A percentile compares a stretch with the other conserved stretches of the same genome.
These are phyloP conservation scores for Hymenoscyphus occultus DNA, from an alignment of 2,329 filamentous ascomycete species.

Conservation along the genomic window DNA sequence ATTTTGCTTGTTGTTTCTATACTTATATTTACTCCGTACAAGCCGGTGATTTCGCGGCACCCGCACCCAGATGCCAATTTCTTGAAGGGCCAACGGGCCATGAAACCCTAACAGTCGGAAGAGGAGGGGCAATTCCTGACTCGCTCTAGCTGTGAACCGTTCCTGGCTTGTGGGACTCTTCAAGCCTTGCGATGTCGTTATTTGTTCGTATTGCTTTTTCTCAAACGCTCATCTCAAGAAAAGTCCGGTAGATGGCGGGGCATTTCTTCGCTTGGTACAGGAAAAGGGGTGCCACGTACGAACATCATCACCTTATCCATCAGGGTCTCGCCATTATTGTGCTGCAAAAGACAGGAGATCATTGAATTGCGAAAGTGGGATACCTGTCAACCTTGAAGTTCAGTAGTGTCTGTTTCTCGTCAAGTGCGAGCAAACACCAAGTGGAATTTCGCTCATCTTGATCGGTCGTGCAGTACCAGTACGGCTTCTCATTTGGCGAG, in stretches of 20 bases:
- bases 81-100: neutral
- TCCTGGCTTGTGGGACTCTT: slow-evolving; percentile 3
- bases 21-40: neutral
- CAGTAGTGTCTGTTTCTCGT: neutral
- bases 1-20: slow-evolving; percentile 3
- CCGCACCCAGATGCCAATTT: neutral
- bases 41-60: neutral
- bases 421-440: neutral
- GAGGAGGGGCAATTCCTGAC: slow-evolving; percentile 3
- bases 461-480: slow-evolving; percentile 1
- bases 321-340: neutral
- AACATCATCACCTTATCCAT: neutral
- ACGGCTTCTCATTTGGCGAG: neutral
- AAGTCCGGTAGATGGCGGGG: neutral
- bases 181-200: neutral
- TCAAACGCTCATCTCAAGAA: slow-evolving; percentile 1
- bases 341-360: neutral
- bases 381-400: neutral
- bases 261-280: neutral
- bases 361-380: neutral
- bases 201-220: neutral
- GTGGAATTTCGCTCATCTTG: neutral
- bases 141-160: slow-evolving; percentile 1
- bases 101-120: slow-evolving; percentile 3
- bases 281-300: neutral